Evolutionary conservation across 371 early-diverging fungal species (phyloP).

Genomic region (Rhizomucor miehei): DNA sequence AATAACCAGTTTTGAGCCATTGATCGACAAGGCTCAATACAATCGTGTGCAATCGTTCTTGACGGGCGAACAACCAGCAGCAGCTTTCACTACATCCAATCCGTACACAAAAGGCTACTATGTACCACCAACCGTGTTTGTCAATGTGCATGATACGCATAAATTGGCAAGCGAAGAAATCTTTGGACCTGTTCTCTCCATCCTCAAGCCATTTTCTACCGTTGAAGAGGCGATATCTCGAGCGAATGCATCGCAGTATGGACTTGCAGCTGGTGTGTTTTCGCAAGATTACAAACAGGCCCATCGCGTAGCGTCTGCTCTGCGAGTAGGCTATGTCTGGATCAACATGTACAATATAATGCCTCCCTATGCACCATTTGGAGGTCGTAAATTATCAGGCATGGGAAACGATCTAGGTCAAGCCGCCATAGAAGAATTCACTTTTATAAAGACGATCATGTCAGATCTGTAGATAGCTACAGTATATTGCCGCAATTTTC

Average conservation of each 20-base stretch:
- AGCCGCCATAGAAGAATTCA: conserved; percentile 63
- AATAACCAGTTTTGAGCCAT: conserved; percentile 36
- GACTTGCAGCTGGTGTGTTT: conserved; percentile 79
- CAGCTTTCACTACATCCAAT: conserved; percentile 6
- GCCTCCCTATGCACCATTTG: conserved; percentile 73
- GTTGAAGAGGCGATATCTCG: conserved; percentile 66
- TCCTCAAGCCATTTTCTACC: conserved; percentile 65
- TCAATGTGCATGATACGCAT: conserved; percentile 49
- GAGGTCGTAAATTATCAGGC: conserved; percentile 83
- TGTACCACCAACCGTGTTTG: conserved; percentile 68
- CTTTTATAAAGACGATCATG: conserved; percentile 58
- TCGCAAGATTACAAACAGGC: conserved; percentile 62
- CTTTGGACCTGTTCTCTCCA: conserved; percentile 81
- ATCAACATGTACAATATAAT: conserved; percentile 57
- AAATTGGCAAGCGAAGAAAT: conserved; percentile 79
- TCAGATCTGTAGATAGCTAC: not conserved
- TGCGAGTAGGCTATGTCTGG: conserved; percentile 42
- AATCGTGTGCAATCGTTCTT: conserved; percentile 55
- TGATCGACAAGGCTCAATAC: conserved; percentile 75
- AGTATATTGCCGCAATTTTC: no score
- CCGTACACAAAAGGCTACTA: conserved; percentile 54
- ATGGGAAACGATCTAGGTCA: conserved; percentile 75
- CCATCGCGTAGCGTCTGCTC: conserved; percentile 52
- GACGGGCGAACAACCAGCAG: not conserved
- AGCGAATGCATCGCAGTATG: conserved; percentile 76